Evolutionary conservation across 495 filamentous ascomycete species (phyloP).

Genomic region (Penicillium angulare): DNA sequence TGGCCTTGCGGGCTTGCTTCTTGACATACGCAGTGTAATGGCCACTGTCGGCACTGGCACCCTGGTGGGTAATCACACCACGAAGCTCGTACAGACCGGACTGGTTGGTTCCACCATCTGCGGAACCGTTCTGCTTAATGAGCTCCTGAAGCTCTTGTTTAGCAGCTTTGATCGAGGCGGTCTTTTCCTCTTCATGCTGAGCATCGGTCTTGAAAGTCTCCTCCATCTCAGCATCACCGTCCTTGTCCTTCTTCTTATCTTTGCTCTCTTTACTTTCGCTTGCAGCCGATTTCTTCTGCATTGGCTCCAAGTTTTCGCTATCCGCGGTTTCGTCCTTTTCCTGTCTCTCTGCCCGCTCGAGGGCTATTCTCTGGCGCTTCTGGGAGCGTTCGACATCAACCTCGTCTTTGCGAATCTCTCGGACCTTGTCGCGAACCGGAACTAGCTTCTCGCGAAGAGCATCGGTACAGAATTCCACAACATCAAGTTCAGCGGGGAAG

Average conservation of each 20-base stretch:
- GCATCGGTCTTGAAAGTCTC: constrained; percentile 89
- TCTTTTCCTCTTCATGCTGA: constrained; percentile 81
- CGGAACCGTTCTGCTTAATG: constrained; percentile 65
- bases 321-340: constrained; percentile 42
- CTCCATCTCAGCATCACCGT: constrained; percentile 68
- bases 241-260: constrained; percentile 54
- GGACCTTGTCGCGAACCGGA: constrained; percentile 90
- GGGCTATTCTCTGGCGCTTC: constrained; percentile 80
- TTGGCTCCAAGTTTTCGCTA: constrained; percentile 36
- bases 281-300: constrained; percentile 51
- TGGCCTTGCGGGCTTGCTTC: constrained; percentile 62
- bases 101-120: constrained; percentile 81
- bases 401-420: constrained; percentile 93
- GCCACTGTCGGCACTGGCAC: constrained; percentile 92
- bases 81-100: constrained; percentile 93
- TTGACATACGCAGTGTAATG: constrained; percentile 98
- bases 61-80: constrained; percentile 96
- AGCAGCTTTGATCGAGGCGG: constrained; percentile 65
- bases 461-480: constrained; percentile 93
- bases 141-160: constrained; percentile 82
- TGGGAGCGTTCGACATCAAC: constrained; percentile 82
- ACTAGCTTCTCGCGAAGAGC: constrained; percentile 78
- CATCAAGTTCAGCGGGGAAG: constrained; percentile 89
- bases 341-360: constrained; percentile 55
- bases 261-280: constrained; percentile 56